Conservation (phyloP, 495 filamentous ascomycete species). For the Penicillium cinerascens region DNA sequence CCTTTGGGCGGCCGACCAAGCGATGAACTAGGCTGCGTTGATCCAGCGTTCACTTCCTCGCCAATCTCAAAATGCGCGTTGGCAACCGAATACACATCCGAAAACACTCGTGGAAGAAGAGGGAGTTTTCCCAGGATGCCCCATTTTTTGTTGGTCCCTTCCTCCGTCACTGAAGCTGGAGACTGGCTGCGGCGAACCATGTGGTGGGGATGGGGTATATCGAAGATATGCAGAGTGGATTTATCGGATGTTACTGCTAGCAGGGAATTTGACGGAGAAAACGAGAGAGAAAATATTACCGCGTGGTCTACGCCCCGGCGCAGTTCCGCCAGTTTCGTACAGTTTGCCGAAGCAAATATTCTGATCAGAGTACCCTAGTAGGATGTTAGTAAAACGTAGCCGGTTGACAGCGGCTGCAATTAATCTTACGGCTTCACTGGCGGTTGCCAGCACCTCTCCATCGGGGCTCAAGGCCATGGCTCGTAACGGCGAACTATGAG, state of each 20-base stretch:
- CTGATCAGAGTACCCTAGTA: slow-evolving; percentile 80
- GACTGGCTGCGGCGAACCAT: slow-evolving; percentile 31
- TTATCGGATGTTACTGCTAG: slow-evolving; percentile 97
- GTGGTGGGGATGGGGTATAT: slow-evolving; percentile 52
- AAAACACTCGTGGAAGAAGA: slow-evolving; percentile 73
- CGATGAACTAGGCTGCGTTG: slow-evolving; percentile 43
- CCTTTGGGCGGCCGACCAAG: slow-evolving; percentile 66
- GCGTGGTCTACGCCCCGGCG: slow-evolving; percentile 87
- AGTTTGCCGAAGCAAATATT: slow-evolving; percentile 72
- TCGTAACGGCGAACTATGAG: slow-evolving; percentile 73
- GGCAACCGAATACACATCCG: slow-evolving; percentile 78
- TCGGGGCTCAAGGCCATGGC: slow-evolving; percentile 79
- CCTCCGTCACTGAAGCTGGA: slow-evolving; percentile 37
- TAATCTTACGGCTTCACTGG: slow-evolving; percentile 70
- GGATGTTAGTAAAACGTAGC: slow-evolving; percentile 5
- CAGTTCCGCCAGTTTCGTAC: slow-evolving; percentile 75
- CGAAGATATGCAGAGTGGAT: slow-evolving; percentile 89
- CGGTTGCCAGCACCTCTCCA: slow-evolving; percentile 81
- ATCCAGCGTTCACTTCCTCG: slow-evolving; percentile 54
- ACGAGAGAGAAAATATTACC: slow-evolving; percentile 78
- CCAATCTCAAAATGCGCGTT: slow-evolving; percentile 74
- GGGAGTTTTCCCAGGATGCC: slow-evolving; percentile 75
- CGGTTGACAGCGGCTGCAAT: background rate
- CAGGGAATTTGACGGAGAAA: slow-evolving; percentile 72
- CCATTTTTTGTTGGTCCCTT: slow-evolving; percentile 65